A percentile compares a stretch with the other conserved stretches of the same genome.
These are phyloP conservation scores for Cucumis cinereus DNA, from an alignment of 306 rosid genomes.

Conservation along the genomic window DNA sequence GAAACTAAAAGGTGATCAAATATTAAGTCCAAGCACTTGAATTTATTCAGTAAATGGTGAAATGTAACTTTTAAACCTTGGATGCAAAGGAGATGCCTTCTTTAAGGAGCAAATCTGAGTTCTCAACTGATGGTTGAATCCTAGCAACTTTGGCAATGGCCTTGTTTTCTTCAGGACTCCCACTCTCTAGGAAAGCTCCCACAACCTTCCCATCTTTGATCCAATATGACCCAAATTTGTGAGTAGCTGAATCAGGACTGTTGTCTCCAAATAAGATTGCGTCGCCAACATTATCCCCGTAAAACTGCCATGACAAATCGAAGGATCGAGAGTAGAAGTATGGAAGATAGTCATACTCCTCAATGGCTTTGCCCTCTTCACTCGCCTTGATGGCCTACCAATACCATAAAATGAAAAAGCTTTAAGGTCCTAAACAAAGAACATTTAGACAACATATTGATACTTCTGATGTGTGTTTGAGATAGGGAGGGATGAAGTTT, in stretches of 20 bases:
- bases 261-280: conserved; percentile 79
- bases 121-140: conserved; percentile 49
- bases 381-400: conserved; percentile 74
- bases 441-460: background rate
- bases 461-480: background rate
- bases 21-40: background rate
- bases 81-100: conserved; percentile 84
- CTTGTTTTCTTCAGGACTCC: conserved; percentile 76
- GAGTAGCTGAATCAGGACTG: conserved; percentile 42
- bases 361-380: conserved; percentile 55
- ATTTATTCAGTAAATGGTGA: background rate
- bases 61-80: conserved; percentile 26
- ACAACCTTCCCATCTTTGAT: conserved; percentile 74
- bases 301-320: conserved; percentile 85
- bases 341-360: conserved; percentile 90
- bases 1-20: background rate
- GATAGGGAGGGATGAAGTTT: background rate
- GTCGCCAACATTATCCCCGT: conserved; percentile 89
- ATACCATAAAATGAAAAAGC: conserved; percentile 21
- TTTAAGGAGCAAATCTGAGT: conserved; percentile 44
- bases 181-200: conserved; percentile 73
- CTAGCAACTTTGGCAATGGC: conserved; percentile 85
- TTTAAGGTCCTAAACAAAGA: background rate
- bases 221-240: conserved; percentile 90
- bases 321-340: conserved; percentile 92